Percentiles rank a stretch among this genome's conserved stretches.
These are phyloP conservation scores for Coemansia sp. DNA, from an alignment of 192 early-diverging fungal genomes.

Conservation along the genomic window DNA sequence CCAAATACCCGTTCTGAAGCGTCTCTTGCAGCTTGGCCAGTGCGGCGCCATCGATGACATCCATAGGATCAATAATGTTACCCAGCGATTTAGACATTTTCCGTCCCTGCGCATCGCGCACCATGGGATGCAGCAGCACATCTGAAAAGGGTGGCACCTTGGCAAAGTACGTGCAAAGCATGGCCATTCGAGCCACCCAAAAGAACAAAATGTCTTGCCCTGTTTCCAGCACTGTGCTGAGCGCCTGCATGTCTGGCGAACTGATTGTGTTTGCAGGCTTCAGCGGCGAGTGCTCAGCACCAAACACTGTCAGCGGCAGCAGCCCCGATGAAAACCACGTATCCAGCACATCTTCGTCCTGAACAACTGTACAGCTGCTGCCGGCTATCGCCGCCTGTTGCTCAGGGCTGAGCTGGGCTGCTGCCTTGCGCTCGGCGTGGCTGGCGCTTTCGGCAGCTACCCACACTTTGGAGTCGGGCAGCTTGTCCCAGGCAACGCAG, in stretches of 20 bases:
- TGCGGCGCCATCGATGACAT: slow-evolving; percentile 67
- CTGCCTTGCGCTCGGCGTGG: slow-evolving; percentile 37
- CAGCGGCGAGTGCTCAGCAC: not conserved
- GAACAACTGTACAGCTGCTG: not conserved
- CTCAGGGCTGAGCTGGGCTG: not conserved
- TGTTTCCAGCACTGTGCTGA: slow-evolving; percentile 84
- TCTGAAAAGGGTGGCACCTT: slow-evolving; percentile 78
- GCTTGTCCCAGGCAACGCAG: slow-evolving; percentile 53
- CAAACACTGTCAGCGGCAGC: slow-evolving; percentile 76
- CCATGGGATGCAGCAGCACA: slow-evolving; percentile 94
- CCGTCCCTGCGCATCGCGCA: slow-evolving; percentile 60
- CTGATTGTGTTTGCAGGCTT: not conserved
- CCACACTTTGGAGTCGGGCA: slow-evolving; percentile 13
- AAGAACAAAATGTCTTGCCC: slow-evolving; percentile 98
- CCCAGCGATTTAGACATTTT: slow-evolving; percentile 87
- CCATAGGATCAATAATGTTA: slow-evolving; percentile 70
- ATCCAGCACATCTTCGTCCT: slow-evolving; percentile 91
- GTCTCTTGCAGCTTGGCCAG: slow-evolving; percentile 60
- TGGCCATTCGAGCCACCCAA: slow-evolving; percentile 97
- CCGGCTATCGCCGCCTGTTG: not conserved
- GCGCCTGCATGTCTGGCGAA: slow-evolving; percentile 12
- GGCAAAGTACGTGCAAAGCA: slow-evolving; percentile 86
- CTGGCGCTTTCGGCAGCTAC: slow-evolving; percentile 36
- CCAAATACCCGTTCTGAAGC: slow-evolving; percentile 71
- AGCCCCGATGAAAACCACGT: slow-evolving; percentile 98